Evolutionary conservation across 306 rosid genomes (phyloP).

Genomic region (Trifolium dubium): DNA sequence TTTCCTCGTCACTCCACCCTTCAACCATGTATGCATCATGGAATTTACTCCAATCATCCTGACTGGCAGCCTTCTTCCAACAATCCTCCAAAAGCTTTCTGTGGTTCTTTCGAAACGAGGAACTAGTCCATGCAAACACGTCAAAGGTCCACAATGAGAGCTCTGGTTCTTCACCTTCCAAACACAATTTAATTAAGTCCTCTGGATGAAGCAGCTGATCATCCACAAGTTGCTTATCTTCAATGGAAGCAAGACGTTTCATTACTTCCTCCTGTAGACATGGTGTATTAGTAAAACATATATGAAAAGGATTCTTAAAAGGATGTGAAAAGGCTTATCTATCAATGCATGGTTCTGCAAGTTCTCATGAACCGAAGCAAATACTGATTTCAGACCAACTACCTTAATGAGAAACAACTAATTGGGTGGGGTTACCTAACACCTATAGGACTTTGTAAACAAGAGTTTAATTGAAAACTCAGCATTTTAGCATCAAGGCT

Average conservation of each 20-base stretch:
- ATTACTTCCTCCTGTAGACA: conserved; percentile 75
- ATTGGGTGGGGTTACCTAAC: background rate
- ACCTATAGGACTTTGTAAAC: background rate
- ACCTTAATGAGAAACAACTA: background rate
- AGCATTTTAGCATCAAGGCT: conserved; percentile 18
- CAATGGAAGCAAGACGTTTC: conserved; percentile 47
- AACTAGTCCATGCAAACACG: conserved; percentile 87
- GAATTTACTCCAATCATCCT: conserved; percentile 76
- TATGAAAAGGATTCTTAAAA: conserved; percentile 22
- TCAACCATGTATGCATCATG: conserved; percentile 59
- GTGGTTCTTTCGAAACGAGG: conserved; percentile 69
- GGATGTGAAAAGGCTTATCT: conserved; percentile 17
- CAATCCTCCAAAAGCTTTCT: conserved; percentile 80
- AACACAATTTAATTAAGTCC: conserved; percentile 77
- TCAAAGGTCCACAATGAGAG: conserved; percentile 72
- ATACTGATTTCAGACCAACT: conserved; percentile 5
- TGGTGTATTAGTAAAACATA: conserved; percentile 36
- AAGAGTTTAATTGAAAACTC: conserved; percentile 7
- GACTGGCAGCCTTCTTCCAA: conserved; percentile 85
- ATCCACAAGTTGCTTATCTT: conserved; percentile 62
- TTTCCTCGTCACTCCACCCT: conserved; percentile 93
- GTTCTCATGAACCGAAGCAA: conserved; percentile 16
- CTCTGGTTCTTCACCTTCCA: conserved; percentile 58
- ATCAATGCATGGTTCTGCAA: conserved; percentile 28
- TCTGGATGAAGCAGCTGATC: conserved; percentile 74